These are phyloP conservation scores for Neopestalotiopsis sp. DNA, from an alignment of 2,329 filamentous ascomycete species.

Conservation along the genomic window DNA sequence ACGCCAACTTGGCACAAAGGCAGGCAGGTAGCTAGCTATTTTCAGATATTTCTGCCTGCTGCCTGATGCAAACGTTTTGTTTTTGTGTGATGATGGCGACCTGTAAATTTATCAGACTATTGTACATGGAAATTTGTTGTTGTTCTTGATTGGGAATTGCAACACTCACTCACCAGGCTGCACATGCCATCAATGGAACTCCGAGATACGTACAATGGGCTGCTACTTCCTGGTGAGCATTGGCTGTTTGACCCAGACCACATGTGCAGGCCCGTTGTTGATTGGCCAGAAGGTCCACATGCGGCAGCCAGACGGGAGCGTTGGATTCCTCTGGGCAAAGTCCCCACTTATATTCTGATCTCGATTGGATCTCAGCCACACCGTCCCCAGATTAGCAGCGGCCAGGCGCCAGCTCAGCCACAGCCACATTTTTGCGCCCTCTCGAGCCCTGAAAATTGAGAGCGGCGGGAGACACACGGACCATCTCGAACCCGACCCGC, in stretches of 20 bases:
- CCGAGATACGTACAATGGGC: not conserved
- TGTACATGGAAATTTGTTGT: not conserved
- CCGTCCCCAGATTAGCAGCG: not conserved
- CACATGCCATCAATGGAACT: constrained; percentile 26
- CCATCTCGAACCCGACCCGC: constrained; percentile 4
- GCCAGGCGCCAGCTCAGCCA: not conserved
- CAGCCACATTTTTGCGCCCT: constrained; percentile 11
- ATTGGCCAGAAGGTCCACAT: constrained; percentile 14
- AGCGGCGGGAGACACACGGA: constrained; percentile 6
- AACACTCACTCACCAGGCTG: not conserved
- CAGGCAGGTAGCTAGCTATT: not conserved
- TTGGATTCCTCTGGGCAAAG: not conserved
- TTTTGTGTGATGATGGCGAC: not conserved
- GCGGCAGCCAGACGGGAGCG: not conserved
- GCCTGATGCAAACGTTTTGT: not conserved
- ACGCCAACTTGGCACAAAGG: not conserved
- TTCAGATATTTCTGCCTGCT: not conserved
- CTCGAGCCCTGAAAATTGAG: constrained; percentile 11
- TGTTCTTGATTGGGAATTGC: not conserved
- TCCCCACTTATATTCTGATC: not conserved
- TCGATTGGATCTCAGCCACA: constrained; percentile 5
- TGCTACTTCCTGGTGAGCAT: constrained; percentile 11
- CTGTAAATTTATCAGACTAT: not conserved
- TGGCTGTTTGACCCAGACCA: not conserved
- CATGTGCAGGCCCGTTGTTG: constrained; percentile 3